Base-by-base conservation (phyloP, 768 basidiomycete species). In the Hysterangium stoloniferum region DNA sequence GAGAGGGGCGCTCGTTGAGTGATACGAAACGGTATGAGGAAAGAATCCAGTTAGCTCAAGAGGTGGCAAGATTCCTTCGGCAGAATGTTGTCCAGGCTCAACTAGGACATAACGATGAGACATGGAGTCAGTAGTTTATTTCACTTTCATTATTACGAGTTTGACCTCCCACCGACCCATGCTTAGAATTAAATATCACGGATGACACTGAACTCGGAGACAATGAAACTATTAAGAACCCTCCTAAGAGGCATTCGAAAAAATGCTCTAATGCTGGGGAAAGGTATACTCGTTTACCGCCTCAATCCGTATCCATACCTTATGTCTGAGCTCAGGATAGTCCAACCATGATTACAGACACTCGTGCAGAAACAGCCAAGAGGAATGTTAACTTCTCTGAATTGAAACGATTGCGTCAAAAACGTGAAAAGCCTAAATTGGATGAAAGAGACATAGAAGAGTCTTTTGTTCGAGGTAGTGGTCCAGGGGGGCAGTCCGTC, bases 401-500 rank as follows among this genome's bases (percentile, higher is more conserved):
- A 52, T 73, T 90, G 46, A 87, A 82, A 68, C 79, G 69, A 59
- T 84, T 78, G 13, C 79, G 84, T 57, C 76, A 74, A 61, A 62
- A 76, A 53, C 82, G 89, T 54, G 64, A 66, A 19, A 49, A 84
- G 31, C 87, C 88, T 0, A 77, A 81, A 53, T 65, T 94, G 44
- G 72, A 69, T 53, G 91, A 94, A 62, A 75, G 76, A 45, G 91
- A 96, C 59, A 54, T 95, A n/a, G 85, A 86, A 54, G 93, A 95
- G 67, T 69, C 73, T 19, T 95, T 95, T 64, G 85, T 94, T 45
- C 75, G 88, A 64, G 92, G 92, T 38, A 83, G 87, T 61, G 93
- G 91, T 15, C 91, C 92, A 54, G 93, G 93, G 25, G 93, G 93
- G n/a, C 93, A 97, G 73, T 92, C 90, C 24, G 83, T 95, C 63